These are phyloP conservation scores for Bretziella fagacearum DNA, from an alignment of 2,329 filamentous ascomycete species.

Conservation along the genomic window DNA sequence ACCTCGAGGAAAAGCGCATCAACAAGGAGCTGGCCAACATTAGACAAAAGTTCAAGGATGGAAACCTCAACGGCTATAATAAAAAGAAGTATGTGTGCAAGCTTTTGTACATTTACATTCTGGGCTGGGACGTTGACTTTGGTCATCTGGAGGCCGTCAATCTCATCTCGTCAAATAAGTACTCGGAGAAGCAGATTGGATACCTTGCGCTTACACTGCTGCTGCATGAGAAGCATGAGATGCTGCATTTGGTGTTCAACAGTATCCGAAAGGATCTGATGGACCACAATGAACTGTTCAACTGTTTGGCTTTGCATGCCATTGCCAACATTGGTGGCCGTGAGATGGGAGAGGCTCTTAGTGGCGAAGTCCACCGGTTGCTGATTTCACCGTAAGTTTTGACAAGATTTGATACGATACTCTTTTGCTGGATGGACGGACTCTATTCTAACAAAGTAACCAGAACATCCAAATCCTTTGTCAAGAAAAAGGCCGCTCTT, in stretches of 20 bases:
- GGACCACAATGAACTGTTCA: conserved; percentile 93
- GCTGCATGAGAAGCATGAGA: conserved; percentile 89
- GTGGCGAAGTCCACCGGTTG: conserved; percentile 77
- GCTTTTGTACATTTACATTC: conserved; percentile 96
- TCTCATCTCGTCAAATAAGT: conserved; percentile 88
- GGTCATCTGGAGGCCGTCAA: conserved; percentile 97
- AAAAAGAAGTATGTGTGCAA: conserved; percentile 99
- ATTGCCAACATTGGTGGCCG: conserved; percentile 94
- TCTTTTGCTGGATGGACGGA: neutral
- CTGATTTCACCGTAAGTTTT: conserved; percentile 74
- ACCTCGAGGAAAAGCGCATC: conserved; percentile 96
- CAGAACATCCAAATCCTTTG: conserved; percentile 73
- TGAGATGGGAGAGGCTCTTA: conserved; percentile 93
- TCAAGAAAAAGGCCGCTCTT: conserved; percentile 96
- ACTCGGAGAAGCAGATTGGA: conserved; percentile 98
- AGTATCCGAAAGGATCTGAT: conserved; percentile 92
- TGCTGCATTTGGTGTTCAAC: conserved; percentile 91
- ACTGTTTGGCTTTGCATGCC: conserved; percentile 88
- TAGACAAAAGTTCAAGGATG: conserved; percentile 93
- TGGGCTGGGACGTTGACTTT: conserved; percentile 98
- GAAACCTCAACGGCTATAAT: conserved; percentile 85
- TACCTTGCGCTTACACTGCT: conserved; percentile 96
- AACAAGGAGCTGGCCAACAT: conserved; percentile 99
- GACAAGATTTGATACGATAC: neutral
- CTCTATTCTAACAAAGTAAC: neutral